These are phyloP conservation scores for Phytophthora sp. DNA, from an alignment of 352 stramenopile species.

Conservation along the genomic window DNA sequence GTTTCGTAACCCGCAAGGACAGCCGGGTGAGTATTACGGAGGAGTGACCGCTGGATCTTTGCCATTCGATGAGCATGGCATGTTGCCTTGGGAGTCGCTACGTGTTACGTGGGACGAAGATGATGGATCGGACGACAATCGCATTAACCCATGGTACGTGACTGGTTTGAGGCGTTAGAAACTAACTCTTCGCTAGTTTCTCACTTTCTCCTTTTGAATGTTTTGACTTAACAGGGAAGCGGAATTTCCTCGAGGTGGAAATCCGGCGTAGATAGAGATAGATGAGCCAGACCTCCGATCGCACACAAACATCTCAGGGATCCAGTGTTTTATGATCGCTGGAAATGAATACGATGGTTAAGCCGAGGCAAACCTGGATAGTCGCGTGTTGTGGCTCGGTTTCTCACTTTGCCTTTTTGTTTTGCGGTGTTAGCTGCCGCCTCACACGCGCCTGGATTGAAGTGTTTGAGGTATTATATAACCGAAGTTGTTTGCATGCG, in stretches of 20 bases:
- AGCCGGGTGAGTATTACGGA: conserved; percentile 75
- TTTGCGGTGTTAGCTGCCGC: too few species aligned
- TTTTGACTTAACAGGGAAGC: conserved; percentile 52
- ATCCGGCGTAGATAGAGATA: conserved; percentile 39
- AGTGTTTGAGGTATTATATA: too few species aligned
- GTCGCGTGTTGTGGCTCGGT: neutral
- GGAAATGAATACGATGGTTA: conserved; percentile 17
- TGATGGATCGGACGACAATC: conserved; percentile 79
- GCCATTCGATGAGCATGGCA: conserved; percentile 58
- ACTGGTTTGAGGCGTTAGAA: neutral
- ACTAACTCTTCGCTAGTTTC: neutral
- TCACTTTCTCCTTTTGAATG: conserved; percentile 20
- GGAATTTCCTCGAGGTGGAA: conserved; percentile 42
- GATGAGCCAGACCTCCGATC: conserved; percentile 10
- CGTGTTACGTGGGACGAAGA: conserved; percentile 88
- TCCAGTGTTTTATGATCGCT: conserved; percentile 4
- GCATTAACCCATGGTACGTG: conserved; percentile 88
- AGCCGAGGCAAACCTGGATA: conserved; percentile 8
- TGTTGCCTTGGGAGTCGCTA: conserved; percentile 83
- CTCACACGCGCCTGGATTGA: too few species aligned
- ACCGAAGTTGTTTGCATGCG: neutral
- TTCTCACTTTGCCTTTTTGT: conserved; percentile 3
- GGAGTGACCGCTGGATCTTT: conserved; percentile 71
- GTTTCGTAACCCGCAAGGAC: conserved; percentile 73
- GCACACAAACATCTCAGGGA: neutral